Conservation (phyloP, 495 filamentous ascomycete genomes). For the Staphylotrichum tortipilum region DNA sequence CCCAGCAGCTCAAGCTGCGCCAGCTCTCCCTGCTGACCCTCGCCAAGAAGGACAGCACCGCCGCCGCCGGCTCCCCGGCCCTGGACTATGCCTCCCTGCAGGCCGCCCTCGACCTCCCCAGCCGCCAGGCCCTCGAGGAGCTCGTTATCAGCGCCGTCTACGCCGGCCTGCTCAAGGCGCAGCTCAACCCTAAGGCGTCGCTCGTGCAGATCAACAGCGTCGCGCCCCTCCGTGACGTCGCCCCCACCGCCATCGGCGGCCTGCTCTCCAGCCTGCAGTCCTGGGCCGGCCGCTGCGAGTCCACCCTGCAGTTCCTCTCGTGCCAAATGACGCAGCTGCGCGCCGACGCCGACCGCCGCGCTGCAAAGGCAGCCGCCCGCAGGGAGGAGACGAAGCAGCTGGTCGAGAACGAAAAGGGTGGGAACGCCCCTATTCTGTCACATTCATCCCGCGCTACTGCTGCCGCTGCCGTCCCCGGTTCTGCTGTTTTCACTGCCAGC, state of each 20-base stretch:
- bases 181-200: conserved; percentile 67
- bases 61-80: conserved; percentile 3
- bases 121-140: conserved; percentile 69
- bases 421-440: conserved; percentile 1
- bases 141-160: conserved; percentile 87
- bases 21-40: conserved; percentile 82
- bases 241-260: conserved; percentile 51
- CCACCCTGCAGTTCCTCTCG: conserved; percentile 69
- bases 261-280: conserved; percentile 60
- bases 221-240: conserved; percentile 76
- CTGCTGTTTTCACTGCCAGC: no score
- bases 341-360: conserved; percentile 45
- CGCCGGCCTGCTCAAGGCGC: conserved; percentile 67
- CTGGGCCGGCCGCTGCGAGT: conserved; percentile 68
- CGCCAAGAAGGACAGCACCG: conserved; percentile 40
- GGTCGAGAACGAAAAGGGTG: conserved; percentile 35
- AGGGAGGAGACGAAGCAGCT: conserved; percentile 39
- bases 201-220: conserved; percentile 69
- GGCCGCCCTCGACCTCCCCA: conserved; percentile 54
- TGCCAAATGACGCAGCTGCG: conserved; percentile 54
- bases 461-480: neutral
- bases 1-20: conserved; percentile 77
- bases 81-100: conserved; percentile 69
- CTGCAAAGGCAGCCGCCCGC: conserved; percentile 42
- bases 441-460: neutral